Conservation (phyloP, 1,284 basidiomycete genomes). For the Austroboletus novae-zelandiae region DNA sequence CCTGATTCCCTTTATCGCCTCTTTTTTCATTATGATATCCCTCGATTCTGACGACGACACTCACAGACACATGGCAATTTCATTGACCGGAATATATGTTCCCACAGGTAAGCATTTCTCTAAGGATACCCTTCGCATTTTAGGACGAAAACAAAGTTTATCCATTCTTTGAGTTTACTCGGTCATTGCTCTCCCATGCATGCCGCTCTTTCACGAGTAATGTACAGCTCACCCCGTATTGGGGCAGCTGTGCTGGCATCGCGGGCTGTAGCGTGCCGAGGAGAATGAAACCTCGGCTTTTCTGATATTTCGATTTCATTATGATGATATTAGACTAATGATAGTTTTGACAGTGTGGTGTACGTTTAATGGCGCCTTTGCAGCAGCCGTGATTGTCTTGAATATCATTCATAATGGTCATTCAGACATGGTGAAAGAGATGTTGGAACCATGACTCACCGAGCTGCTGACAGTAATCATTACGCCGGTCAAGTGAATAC, state of each 20-base stretch:
- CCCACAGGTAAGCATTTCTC: constrained; percentile 18
- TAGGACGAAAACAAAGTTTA: constrained; percentile 71
- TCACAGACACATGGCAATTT: neutral
- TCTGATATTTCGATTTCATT: constrained; percentile 44
- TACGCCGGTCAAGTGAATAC: too few relatives aligned
- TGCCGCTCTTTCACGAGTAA: constrained; percentile 39
- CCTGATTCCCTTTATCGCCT: constrained; percentile 39
- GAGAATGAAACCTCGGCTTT: constrained; percentile 68
- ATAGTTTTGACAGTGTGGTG: too few relatives aligned
- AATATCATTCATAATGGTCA: too few relatives aligned
- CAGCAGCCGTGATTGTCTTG: too few relatives aligned
- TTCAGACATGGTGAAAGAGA: too few relatives aligned
- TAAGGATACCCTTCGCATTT: constrained; percentile 3
- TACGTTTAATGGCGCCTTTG: too few relatives aligned
- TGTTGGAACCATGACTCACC: too few relatives aligned
- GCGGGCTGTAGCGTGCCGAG: constrained; percentile 35
- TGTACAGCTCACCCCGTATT: constrained; percentile 44
- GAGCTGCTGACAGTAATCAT: too few relatives aligned
- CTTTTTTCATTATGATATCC: neutral
- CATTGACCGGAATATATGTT: neutral
- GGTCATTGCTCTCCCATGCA: constrained; percentile 32
- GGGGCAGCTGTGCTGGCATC: constrained; percentile 41
- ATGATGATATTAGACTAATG: too few relatives aligned
- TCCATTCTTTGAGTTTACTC: constrained; percentile 74
- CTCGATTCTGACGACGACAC: constrained; percentile 1